A percentile compares a stretch with the other conserved stretches of the same genome.
Evolutionary conservation across 2,329 filamentous ascomycete species (phyloP).

Genomic region (Penicillium hordei): DNA sequence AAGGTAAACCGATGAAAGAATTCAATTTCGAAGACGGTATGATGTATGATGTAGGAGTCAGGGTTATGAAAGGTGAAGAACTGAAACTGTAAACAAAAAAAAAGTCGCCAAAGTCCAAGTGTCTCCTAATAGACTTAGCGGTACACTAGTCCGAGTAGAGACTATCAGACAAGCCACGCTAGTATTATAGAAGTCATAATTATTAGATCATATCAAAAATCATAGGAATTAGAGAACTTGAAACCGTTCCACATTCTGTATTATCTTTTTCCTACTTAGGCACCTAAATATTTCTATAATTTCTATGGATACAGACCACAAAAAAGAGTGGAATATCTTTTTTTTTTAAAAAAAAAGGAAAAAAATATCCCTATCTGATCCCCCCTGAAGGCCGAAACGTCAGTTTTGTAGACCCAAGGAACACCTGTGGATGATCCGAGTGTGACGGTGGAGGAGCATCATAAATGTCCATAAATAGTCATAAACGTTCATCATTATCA

Average conservation of each 20-base stretch:
- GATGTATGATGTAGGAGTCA: background rate
- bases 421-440: constrained; percentile 2
- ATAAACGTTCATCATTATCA: background rate
- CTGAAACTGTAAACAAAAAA: background rate
- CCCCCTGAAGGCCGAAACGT: constrained; percentile 8
- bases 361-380: constrained; percentile 1
- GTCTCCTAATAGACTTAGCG: constrained; percentile 11
- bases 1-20: constrained; percentile 5
- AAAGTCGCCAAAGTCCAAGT: constrained; percentile 1
- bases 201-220: background rate
- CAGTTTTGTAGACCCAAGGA: constrained; percentile 9
- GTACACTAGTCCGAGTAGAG: constrained; percentile 12
- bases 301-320: background rate
- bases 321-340: background rate
- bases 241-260: background rate
- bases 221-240: background rate
- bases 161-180: constrained; percentile 7
- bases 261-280: background rate
- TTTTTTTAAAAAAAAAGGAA: background rate
- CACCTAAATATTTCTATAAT: background rate
- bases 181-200: constrained; percentile 3
- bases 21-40: background rate
- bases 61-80: background rate
- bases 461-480: background rate
- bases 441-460: constrained; percentile 11